These are phyloP conservation scores for Leucosporidium yakuticum DNA, from an alignment of 768 basidiomycete species.

Conservation along the genomic window DNA sequence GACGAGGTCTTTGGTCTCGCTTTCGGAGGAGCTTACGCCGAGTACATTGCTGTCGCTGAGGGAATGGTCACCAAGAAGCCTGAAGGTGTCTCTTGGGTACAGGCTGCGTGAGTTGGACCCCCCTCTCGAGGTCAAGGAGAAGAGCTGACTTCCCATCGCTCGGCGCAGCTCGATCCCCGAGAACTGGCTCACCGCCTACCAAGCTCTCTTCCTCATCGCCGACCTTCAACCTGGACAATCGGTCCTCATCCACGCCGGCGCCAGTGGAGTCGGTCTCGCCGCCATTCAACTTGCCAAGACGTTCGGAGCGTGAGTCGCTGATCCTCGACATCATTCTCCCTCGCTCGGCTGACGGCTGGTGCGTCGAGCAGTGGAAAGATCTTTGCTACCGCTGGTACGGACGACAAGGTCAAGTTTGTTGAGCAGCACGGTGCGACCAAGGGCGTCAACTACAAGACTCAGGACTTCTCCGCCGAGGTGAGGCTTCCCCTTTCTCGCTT, in stretches of 20 bases:
- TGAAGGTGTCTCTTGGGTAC: constrained; percentile 63
- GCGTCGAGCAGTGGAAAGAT: constrained; percentile 53
- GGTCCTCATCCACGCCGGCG: constrained; percentile 83
- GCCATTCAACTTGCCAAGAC: constrained; percentile 78
- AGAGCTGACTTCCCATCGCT: neutral
- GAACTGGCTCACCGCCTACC: constrained; percentile 72
- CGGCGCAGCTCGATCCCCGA: constrained; percentile 58
- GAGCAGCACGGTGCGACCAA: constrained; percentile 53
- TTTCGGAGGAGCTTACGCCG: constrained; percentile 38
- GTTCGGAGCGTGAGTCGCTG: constrained; percentile 60
- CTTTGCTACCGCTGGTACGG: constrained; percentile 76
- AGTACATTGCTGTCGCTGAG: constrained; percentile 54
- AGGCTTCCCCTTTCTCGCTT: constrained; percentile 36
- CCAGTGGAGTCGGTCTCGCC: constrained; percentile 81
- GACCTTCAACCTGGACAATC: constrained; percentile 63
- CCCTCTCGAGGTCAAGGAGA: too few relatives aligned
- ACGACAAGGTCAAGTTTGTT: constrained; percentile 71
- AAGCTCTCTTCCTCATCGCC: constrained; percentile 56
- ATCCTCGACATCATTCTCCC: neutral
- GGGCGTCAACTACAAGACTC: constrained; percentile 58
- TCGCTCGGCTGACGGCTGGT: neutral
- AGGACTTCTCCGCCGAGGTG: constrained; percentile 70
- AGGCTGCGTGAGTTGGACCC: constrained; percentile 59
- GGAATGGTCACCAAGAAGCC: constrained; percentile 72
- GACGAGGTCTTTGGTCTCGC: constrained; percentile 39